A percentile compares a stretch with the other conserved stretches of the same genome.
Conservation (phyloP, 2,329 filamentous ascomycete species). For the Huntiella omanensis region DNA sequence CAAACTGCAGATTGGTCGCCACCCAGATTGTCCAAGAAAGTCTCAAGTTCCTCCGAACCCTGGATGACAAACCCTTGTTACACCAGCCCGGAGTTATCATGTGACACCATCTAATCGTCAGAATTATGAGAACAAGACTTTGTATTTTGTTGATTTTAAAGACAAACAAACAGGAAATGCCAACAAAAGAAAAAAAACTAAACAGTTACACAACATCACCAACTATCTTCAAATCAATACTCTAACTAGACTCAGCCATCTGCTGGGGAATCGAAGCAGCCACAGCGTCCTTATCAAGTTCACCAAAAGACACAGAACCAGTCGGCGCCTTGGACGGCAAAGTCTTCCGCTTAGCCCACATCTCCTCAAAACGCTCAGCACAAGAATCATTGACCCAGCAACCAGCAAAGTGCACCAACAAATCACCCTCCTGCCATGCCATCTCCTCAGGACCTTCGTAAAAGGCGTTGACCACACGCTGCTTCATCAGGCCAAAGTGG, state of each 20-base stretch:
- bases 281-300: not conserved
- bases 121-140: not conserved
- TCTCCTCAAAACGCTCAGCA: constrained; percentile 8
- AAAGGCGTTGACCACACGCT: constrained; percentile 10
- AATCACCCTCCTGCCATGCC: constrained; percentile 8
- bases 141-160: not conserved
- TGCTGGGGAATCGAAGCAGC: not conserved
- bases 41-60: too few relatives aligned
- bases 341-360: constrained; percentile 10
- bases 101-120: too few relatives aligned
- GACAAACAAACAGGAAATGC: not conserved
- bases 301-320: too few relatives aligned
- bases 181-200: not conserved
- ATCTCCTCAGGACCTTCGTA: constrained; percentile 9
- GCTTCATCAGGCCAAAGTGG: constrained; percentile 10
- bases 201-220: not conserved
- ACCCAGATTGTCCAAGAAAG: too few relatives aligned
- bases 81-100: too few relatives aligned
- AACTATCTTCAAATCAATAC: not conserved
- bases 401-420: constrained; percentile 10
- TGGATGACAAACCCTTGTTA: too few relatives aligned
- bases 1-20: too few relatives aligned
- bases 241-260: not conserved
- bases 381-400: constrained; percentile 10
- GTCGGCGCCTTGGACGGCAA: not conserved